Evolutionary conservation across 495 filamentous ascomycete genomes (phyloP).

Genomic region (Cercophora newfieldiana): DNA sequence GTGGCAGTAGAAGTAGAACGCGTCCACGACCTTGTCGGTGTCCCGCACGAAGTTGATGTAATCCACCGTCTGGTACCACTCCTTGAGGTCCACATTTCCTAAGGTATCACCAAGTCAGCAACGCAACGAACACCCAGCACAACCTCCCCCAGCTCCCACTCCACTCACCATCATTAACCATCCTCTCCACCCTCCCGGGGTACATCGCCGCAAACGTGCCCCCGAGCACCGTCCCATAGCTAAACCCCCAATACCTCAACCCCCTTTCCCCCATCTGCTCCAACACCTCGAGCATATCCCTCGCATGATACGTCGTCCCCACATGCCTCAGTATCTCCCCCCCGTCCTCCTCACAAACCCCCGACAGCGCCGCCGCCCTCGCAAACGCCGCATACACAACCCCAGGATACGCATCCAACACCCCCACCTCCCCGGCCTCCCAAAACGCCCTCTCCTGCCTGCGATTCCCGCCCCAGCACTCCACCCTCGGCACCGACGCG

Average conservation of each 20-base stretch:
- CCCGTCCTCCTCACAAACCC: conserved; percentile 33
- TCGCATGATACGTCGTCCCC: conserved; percentile 42
- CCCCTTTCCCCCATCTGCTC: conserved; percentile 40
- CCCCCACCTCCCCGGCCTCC: conserved; percentile 39
- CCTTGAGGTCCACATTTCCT: conserved; percentile 50
- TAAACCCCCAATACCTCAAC: conserved; percentile 57
- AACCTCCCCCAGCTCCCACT: too few relatives aligned
- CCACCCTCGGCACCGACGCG: conserved; percentile 41
- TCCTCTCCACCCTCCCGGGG: conserved; percentile 47
- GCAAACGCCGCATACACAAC: conserved; percentile 43
- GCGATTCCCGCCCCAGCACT: conserved; percentile 43
- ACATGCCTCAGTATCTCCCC: conserved; percentile 38
- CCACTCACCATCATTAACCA: conserved; percentile 51
- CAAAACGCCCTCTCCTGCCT: conserved; percentile 37
- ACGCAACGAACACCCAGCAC: too few relatives aligned
- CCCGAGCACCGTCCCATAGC: conserved; percentile 55
- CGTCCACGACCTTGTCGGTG: conserved; percentile 52
- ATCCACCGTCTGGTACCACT: conserved; percentile 44
- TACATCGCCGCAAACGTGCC: conserved; percentile 53
- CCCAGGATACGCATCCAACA: conserved; percentile 42
- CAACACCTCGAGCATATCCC: conserved; percentile 46
- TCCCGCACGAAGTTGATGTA: conserved; percentile 54
- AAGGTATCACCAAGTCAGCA: too few relatives aligned
- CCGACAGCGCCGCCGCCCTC: conserved; percentile 38
- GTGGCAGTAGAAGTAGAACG: conserved; percentile 57